Conservation (phyloP, 495 filamentous ascomycete species). For the Aspergillus steynii region DNA sequence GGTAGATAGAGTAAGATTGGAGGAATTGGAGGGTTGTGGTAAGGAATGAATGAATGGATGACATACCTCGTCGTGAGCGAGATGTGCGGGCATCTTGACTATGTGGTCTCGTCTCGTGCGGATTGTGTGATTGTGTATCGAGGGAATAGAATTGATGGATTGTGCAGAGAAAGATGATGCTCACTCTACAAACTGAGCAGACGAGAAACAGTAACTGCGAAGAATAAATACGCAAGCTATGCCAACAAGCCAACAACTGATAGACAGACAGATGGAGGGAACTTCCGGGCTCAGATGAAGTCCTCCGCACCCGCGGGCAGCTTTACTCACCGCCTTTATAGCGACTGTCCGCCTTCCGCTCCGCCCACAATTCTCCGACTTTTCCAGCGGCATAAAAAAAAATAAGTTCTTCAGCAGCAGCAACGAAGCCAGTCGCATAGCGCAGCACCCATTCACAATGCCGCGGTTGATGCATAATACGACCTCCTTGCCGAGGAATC, state of each 20-base stretch:
- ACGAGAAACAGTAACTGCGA: too few relatives aligned
- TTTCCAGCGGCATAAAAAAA: conserved; percentile 26
- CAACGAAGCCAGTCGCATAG: not conserved
- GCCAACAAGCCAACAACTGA: too few relatives aligned
- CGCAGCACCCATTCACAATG: conserved; percentile 27
- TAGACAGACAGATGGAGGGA: too few relatives aligned
- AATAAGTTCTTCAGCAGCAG: conserved; percentile 17
- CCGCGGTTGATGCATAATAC: conserved; percentile 51
- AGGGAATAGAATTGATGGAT: not conserved
- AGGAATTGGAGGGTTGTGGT: too few relatives aligned
- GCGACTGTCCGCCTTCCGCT: conserved; percentile 21
- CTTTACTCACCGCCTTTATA: conserved; percentile 18
- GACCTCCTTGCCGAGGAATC: conserved; percentile 61
- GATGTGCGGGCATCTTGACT: conserved; percentile 53
- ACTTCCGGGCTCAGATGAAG: too few relatives aligned
- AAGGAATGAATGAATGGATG: not conserved
- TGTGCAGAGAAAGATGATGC: too few relatives aligned
- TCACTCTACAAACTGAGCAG: too few relatives aligned
- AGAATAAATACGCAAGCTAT: too few relatives aligned
- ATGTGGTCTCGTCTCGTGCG: conserved; percentile 12
- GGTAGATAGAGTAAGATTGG: not conserved
- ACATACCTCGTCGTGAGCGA: conserved; percentile 74
- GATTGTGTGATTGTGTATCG: not conserved
- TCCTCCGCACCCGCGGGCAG: not conserved
- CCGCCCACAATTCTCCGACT: conserved; percentile 18